Conservation (phyloP, 805 yeast genomes). For the Starmerella floricola region DNA sequence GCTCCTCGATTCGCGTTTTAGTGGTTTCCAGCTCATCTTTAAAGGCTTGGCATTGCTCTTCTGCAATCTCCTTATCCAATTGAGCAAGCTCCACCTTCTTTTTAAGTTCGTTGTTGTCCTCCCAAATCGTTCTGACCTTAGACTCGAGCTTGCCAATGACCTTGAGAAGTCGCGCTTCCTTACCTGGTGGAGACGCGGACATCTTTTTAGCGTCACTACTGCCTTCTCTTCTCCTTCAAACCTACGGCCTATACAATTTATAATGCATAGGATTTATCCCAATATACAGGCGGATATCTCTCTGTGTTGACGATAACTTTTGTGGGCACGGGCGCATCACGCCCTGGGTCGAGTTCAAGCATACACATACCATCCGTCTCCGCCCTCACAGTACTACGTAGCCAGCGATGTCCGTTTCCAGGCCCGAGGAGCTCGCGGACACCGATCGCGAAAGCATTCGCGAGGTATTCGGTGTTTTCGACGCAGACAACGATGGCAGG, state of each 20-base stretch:
- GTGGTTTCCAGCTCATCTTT: conserved; percentile 21
- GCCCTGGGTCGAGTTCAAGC: neutral
- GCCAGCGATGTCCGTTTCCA: neutral
- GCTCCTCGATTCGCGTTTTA: conserved; percentile 15
- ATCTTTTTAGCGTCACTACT: neutral
- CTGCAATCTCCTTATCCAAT: conserved; percentile 31
- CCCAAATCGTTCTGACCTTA: conserved; percentile 17
- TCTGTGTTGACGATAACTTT: no score
- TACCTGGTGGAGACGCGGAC: conserved; percentile 2
- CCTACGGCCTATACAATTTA: no score
- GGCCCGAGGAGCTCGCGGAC: conserved; percentile 8
- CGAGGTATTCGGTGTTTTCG: conserved; percentile 85
- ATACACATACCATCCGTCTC: neutral
- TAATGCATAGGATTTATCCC: no score
- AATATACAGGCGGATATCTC: no score
- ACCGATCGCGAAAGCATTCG: conserved; percentile 48
- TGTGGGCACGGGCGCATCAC: no score
- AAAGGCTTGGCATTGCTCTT: conserved; percentile 28
- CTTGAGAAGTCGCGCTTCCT: conserved; percentile 21
- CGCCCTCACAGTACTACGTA: no score
- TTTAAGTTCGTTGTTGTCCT: conserved; percentile 19
- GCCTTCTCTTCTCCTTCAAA: no score
- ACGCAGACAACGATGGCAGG: conserved; percentile 80
- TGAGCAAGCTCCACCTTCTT: conserved; percentile 25
- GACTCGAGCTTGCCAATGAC: conserved; percentile 19